Base-by-base conservation (phyloP, 106 monocot genomes). In the Agapanthus africanus region DNA sequence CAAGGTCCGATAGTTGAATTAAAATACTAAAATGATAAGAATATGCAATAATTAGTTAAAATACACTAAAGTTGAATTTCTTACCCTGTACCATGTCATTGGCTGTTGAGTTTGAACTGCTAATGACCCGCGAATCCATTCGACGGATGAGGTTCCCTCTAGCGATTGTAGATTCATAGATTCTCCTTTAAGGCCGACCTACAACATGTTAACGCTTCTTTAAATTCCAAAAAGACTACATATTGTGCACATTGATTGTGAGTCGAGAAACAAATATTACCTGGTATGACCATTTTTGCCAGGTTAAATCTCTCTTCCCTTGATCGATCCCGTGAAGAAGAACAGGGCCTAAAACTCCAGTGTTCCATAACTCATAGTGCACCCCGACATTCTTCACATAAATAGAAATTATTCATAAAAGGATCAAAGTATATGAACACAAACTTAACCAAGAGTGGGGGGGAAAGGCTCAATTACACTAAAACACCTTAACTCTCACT, bases 251-350 rank as follows among this genome's bases (percentile, higher is more conserved):
- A 23, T 63, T 44, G 9, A 42, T 34, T 14, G 32, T 54, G 40
- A 66, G 38, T 11, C n/a, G n/a, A n/a, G 33, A 67, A 74, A 35
- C 8, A 25, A 62, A 59, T 32, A 22, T 52, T 16, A 90, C 97
- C 97, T 99, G 92, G 37, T 93, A 99, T 15, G 92, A 79, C 97
- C 97, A 99, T 38, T 74, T 76, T 76, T 92, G 89, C 97, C 92
- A 99, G 6, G 89, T 82, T 62, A 99, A 70, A 72, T 99, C 97
- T 75, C 84, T 82, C 56, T 54, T 87, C 65, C 88, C 92, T 77
- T 92, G 87, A 70, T 92, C 79, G 30, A 99, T 51, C 16, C 84
- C 89, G 63, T 90, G 88, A n/a, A 99, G 65, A 54, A 80, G 71
- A 69, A 99, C 89, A 31, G 91, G 97, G 50, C 97, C 97, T 19